phyloP scores from a whole-genome alignment of 192 early-diverging fungal species.

The Coemansia sp. region DNA sequence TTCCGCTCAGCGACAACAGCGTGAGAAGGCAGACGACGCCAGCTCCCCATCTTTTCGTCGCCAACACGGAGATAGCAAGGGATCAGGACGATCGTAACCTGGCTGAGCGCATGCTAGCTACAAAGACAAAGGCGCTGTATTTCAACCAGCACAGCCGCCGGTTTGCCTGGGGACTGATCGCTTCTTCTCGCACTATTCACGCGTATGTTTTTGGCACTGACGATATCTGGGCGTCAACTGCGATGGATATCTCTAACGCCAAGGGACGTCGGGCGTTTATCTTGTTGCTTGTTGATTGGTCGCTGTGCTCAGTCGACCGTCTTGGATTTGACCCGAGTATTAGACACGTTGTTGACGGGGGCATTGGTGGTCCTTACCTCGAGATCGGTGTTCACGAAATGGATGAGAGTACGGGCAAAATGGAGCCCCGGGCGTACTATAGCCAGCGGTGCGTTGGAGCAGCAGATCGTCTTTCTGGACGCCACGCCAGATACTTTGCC shows the following conservation, averaged over 20 bases:
- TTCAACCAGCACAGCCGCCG: slow-evolving; percentile 15
- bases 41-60: neutral
- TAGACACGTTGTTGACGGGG: neutral
- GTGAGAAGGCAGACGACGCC: neutral
- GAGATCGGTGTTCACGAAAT: neutral
- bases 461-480: slow-evolving; percentile 5
- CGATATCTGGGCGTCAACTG: neutral
- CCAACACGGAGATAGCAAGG: neutral
- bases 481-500: slow-evolving; percentile 11
- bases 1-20: neutral
- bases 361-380: neutral
- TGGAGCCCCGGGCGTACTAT: neutral
- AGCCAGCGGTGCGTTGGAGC: neutral
- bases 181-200: neutral
- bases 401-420: neutral
- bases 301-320: slow-evolving; percentile 10
- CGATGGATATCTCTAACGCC: neutral
- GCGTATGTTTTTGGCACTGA: neutral
- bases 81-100: neutral
- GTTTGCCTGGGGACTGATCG: slow-evolving; percentile 17
- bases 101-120: neutral
- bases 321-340: slow-evolving; percentile 23
- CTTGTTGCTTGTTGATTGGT: slow-evolving; percentile 14
- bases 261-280: slow-evolving; percentile 4
- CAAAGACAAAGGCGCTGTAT: neutral